These are phyloP conservation scores for Pythium insidiosum DNA, from an alignment of 352 stramenopile species.

Conservation along the genomic window DNA sequence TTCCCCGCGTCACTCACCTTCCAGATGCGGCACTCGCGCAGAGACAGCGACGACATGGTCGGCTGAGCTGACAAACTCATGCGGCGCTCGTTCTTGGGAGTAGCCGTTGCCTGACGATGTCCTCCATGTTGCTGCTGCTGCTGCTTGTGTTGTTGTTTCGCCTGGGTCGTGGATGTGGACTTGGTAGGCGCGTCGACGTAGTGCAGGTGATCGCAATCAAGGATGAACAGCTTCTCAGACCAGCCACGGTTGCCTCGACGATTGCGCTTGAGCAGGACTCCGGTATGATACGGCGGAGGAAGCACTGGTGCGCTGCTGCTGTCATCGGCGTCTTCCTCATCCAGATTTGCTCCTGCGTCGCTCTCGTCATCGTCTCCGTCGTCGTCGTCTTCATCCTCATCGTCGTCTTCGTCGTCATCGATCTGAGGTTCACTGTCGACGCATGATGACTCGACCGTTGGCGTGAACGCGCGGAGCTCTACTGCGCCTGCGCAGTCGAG, in stretches of 20 bases:
- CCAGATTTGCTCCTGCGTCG: conserved; percentile 21
- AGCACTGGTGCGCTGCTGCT: conserved; percentile 19
- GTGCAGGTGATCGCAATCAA: conserved; percentile 65
- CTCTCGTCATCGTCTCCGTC: conserved; percentile 47
- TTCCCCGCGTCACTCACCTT: conserved; percentile 22
- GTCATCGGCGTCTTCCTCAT: conserved; percentile 24
- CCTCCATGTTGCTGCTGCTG: conserved; percentile 9
- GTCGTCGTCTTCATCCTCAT: conserved; percentile 39
- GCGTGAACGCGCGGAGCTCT: conserved; percentile 56
- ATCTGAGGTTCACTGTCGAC: conserved; percentile 54
- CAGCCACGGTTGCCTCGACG: conserved; percentile 61
- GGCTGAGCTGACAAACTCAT: conserved; percentile 1
- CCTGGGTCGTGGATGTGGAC: too few species aligned
- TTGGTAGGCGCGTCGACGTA: conserved; percentile 40
- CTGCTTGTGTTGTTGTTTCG: too few species aligned
- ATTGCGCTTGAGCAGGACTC: conserved; percentile 64
- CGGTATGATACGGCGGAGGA: conserved; percentile 37
- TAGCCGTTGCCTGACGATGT: background rate
- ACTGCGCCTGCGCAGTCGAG: conserved; percentile 10
- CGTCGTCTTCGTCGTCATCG: conserved; percentile 29
- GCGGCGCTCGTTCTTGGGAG: conserved; percentile 1
- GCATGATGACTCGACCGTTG: conserved; percentile 15
- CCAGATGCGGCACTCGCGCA: conserved; percentile 75
- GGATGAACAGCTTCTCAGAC: conserved; percentile 61
- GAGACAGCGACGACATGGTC: conserved; percentile 46